Conservation (phyloP, 1,284 basidiomycete species). For the Rugosomyces carneus region DNA sequence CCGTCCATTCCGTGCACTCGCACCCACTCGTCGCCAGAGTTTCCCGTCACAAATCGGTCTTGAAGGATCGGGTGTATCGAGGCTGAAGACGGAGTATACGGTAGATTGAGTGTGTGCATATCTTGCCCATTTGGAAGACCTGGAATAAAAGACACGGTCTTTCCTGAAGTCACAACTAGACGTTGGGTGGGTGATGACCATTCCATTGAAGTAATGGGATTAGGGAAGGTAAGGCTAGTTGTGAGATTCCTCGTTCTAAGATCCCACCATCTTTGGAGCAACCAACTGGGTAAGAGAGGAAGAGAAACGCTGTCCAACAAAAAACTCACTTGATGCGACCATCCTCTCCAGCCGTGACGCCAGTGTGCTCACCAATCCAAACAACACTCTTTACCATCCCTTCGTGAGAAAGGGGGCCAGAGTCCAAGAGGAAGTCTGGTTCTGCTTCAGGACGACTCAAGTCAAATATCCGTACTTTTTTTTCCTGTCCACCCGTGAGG, state of each 20-base stretch:
- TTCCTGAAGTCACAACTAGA: constrained; percentile 87
- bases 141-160: constrained; percentile 85
- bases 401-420: constrained; percentile 65
- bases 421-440: constrained; percentile 70
- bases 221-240: constrained; percentile 68
- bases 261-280: constrained; percentile 86
- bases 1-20: constrained; percentile 90
- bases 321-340: constrained; percentile 75
- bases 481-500: constrained; percentile 95
- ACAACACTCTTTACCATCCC: constrained; percentile 90
- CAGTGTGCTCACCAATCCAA: constrained; percentile 84
- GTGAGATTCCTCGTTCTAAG: constrained; percentile 71
- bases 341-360: constrained; percentile 90
- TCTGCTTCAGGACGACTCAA: constrained; percentile 79
- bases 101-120: constrained; percentile 64
- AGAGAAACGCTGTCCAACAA: background rate
- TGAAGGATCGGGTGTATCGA: constrained; percentile 86
- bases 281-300: background rate
- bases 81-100: constrained; percentile 85
- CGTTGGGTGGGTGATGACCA: constrained; percentile 79
- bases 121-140: constrained; percentile 51
- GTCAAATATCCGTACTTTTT: constrained; percentile 95
- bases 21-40: constrained; percentile 91
- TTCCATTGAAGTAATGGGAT: constrained; percentile 92
- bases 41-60: constrained; percentile 93